Evolutionary conservation across 805 yeast species (phyloP).

Genomic region (Spathaspora girioi): DNA sequence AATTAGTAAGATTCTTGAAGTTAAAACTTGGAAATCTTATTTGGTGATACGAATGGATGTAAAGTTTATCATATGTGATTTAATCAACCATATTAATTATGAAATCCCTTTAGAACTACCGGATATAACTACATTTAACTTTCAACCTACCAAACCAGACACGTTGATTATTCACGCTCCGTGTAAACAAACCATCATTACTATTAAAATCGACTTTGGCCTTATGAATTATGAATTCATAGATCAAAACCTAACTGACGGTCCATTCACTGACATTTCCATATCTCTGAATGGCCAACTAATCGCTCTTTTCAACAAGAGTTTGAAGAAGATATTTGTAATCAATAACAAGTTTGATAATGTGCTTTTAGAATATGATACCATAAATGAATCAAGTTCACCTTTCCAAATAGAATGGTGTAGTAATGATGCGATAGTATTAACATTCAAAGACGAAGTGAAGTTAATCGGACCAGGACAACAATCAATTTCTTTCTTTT

Average conservation of each 20-base stretch:
- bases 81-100: slow-evolving; percentile 37
- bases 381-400: slow-evolving; percentile 31
- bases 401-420: slow-evolving; percentile 72
- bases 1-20: slow-evolving; percentile 19
- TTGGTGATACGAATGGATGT: slow-evolving; percentile 41
- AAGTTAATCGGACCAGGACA: slow-evolving; percentile 70
- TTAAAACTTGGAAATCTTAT: slow-evolving; percentile 36
- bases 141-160: slow-evolving; percentile 6
- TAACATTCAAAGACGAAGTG: slow-evolving; percentile 61
- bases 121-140: slow-evolving; percentile 19
- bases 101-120: slow-evolving; percentile 28
- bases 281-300: slow-evolving; percentile 56
- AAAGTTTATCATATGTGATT: slow-evolving; percentile 29
- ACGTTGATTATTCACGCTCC: slow-evolving; percentile 20
- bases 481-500: slow-evolving; percentile 52
- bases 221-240: slow-evolving; percentile 21
- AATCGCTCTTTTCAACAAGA: slow-evolving; percentile 43
- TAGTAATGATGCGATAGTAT: slow-evolving; percentile 74
- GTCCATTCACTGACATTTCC: slow-evolving; percentile 42
- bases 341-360: slow-evolving; percentile 44
- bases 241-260: slow-evolving; percentile 43
- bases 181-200: slow-evolving; percentile 23
- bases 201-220: slow-evolving; percentile 21
- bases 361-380: slow-evolving; percentile 41
- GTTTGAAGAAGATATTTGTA: slow-evolving; percentile 45